phyloP scores from a whole-genome alignment of 2,329 filamentous ascomycete genomes.

The Beauveria scarabaeidicola region DNA sequence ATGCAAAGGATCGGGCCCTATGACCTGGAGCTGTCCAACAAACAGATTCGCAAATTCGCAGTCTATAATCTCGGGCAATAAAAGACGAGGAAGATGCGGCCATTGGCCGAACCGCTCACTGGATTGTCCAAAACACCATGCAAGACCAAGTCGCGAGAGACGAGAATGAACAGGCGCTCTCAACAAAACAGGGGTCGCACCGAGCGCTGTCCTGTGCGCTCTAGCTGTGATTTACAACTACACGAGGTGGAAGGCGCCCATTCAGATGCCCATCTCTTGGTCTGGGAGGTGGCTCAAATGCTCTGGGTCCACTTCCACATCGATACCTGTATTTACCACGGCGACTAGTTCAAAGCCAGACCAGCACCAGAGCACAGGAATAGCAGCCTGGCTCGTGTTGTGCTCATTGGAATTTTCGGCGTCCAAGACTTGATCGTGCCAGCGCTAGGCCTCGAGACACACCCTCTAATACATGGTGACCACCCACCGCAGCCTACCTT shows the following conservation, averaged over 20 bases:
- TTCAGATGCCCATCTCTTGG: not conserved
- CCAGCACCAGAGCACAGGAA: not conserved
- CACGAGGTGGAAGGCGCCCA: not conserved
- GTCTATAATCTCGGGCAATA: not conserved
- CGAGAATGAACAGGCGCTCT: not conserved
- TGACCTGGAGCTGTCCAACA: not conserved
- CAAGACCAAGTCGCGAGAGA: not conserved
- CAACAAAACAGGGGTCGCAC: not conserved
- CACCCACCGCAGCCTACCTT: not conserved
- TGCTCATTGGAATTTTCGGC: not conserved
- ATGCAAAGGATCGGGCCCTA: not conserved
- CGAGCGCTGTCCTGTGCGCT: not conserved
- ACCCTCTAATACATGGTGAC: not conserved
- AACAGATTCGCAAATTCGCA: not conserved
- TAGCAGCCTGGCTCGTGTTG: not conserved
- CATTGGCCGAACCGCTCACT: not conserved
- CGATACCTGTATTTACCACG: not conserved
- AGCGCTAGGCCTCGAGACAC: not conserved
- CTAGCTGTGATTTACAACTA: no score
- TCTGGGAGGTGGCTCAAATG: not conserved
- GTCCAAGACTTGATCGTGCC: not conserved
- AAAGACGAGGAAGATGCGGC: not conserved
- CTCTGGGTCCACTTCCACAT: not conserved
- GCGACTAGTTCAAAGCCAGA: not conserved
- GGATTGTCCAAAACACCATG: not conserved